Evolutionary conservation across 2,329 filamentous ascomycete genomes (phyloP).

Genomic region (Pyricularia grisea): DNA sequence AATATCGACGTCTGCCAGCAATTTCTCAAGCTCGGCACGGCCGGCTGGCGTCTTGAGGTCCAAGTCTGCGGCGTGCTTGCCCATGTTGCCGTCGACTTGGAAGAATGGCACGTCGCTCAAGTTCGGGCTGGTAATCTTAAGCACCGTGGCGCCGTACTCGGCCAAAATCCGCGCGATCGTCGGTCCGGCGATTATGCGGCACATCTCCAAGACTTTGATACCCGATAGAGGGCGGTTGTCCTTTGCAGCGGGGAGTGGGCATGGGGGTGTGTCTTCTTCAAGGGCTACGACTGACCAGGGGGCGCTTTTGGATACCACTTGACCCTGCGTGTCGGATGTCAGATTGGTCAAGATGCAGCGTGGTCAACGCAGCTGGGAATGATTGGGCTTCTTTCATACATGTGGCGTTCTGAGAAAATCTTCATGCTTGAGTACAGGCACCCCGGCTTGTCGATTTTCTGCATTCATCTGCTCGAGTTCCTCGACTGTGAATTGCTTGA

Average conservation of each 20-base stretch:
- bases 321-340: conserved; percentile 12
- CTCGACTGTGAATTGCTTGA: conserved; percentile 40
- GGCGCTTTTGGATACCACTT: conserved; percentile 26
- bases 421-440: conserved; percentile 47
- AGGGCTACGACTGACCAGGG: conserved; percentile 42
- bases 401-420: conserved; percentile 48
- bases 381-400: conserved; percentile 16
- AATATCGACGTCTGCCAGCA: conserved; percentile 55
- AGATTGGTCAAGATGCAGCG: background rate
- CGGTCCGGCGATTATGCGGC: conserved; percentile 68
- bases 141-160: conserved; percentile 66
- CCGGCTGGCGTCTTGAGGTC: conserved; percentile 49
- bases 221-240: conserved; percentile 37
- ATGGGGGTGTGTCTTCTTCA: conserved; percentile 31
- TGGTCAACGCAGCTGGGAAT: background rate
- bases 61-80: conserved; percentile 57
- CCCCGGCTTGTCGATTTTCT: conserved; percentile 47
- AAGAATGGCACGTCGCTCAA: conserved; percentile 66
- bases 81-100: conserved; percentile 63
- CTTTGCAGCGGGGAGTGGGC: conserved; percentile 23
- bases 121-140: conserved; percentile 59
- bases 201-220: conserved; percentile 65
- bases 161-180: conserved; percentile 60
- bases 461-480: conserved; percentile 52
- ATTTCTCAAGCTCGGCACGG: conserved; percentile 43